These are phyloP conservation scores for Auriscalpium vulgare DNA, from an alignment of 768 basidiomycete genomes.

Conservation along the genomic window DNA sequence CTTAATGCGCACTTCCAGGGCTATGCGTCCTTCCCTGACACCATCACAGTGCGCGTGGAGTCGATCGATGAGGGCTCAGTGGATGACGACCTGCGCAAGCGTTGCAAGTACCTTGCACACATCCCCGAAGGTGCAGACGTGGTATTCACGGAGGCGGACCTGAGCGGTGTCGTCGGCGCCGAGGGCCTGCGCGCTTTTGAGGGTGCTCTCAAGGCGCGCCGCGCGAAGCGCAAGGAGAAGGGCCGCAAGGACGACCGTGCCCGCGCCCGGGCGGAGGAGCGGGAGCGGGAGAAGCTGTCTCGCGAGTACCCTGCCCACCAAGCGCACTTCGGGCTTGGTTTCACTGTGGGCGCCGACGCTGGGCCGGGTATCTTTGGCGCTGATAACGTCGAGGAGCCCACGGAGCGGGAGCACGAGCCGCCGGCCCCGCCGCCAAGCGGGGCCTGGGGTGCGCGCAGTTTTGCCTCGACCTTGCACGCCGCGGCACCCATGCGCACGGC, in stretches of 20 bases:
- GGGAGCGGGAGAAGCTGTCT: conserved; percentile 27
- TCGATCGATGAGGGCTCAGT: conserved; percentile 69
- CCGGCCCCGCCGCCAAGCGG: conserved; percentile 25
- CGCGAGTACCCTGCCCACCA: neutral
- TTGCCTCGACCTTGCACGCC: conserved; percentile 71
- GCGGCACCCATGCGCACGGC: conserved; percentile 17
- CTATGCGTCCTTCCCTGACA: conserved; percentile 80
- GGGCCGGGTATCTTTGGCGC: conserved; percentile 1
- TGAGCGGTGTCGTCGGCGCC: conserved; percentile 66
- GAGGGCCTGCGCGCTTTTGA: conserved; percentile 81
- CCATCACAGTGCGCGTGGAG: conserved; percentile 75
- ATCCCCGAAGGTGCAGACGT: conserved; percentile 89
- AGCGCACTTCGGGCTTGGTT: neutral
- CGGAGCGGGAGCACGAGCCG: neutral
- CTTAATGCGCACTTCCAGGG: conserved; percentile 74
- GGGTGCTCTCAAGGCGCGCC: conserved; percentile 67
- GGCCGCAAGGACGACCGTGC: conserved; percentile 83
- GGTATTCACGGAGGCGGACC: conserved; percentile 85
- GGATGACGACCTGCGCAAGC: conserved; percentile 88
- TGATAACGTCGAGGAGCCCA: neutral
- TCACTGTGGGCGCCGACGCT: conserved; percentile 1
- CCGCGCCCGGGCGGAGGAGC: conserved; percentile 67
- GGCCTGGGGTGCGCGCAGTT: conserved; percentile 75
- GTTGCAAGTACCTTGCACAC: conserved; percentile 93
- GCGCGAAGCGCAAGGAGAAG: conserved; percentile 71